These are phyloP conservation scores for Coemansia sp. DNA, from an alignment of 192 early-diverging fungal species.

Conservation along the genomic window DNA sequence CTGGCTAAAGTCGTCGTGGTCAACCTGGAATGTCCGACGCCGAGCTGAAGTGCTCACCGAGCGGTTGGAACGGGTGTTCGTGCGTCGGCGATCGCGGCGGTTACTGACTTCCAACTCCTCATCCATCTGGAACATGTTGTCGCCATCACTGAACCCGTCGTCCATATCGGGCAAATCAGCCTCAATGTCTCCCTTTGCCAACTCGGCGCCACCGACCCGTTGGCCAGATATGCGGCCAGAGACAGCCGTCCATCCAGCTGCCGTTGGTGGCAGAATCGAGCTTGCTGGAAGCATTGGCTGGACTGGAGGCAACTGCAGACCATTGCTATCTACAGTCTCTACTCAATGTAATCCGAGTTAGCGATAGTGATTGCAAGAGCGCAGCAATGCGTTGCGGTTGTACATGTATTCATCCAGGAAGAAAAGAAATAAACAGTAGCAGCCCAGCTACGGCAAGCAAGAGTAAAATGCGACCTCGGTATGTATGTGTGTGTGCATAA, in stretches of 20 bases:
- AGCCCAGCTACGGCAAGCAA: conserved; percentile 16
- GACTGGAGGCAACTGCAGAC: conserved; percentile 20
- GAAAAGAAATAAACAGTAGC: conserved; percentile 10
- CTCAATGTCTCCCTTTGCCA: neutral
- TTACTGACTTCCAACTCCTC: conserved; percentile 67
- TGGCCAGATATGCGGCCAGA: conserved; percentile 27
- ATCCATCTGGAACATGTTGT: conserved; percentile 77
- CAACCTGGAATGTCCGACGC: conserved; percentile 30
- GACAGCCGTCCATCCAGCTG: conserved; percentile 33
- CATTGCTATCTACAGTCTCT: conserved; percentile 3
- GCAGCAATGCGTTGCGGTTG: conserved; percentile 6
- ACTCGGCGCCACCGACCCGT: neutral
- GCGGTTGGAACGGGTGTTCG: conserved; percentile 11
- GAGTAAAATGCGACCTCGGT: neutral
- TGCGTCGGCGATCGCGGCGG: conserved; percentile 35
- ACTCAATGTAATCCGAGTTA: conserved; percentile 1
- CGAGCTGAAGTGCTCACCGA: conserved; percentile 27
- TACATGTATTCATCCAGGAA: conserved; percentile 24
- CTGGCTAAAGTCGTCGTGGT: conserved; percentile 54
- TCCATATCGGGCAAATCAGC: conserved; percentile 32
- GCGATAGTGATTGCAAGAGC: neutral
- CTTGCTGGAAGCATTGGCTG: conserved; percentile 27
- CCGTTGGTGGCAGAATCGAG: conserved; percentile 16
- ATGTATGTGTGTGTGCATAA: neutral
- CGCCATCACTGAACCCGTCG: conserved; percentile 49